Evolutionary conservation across 78 protist species (phyloP).

Genomic region (Cavenderia fasciculata): DNA sequence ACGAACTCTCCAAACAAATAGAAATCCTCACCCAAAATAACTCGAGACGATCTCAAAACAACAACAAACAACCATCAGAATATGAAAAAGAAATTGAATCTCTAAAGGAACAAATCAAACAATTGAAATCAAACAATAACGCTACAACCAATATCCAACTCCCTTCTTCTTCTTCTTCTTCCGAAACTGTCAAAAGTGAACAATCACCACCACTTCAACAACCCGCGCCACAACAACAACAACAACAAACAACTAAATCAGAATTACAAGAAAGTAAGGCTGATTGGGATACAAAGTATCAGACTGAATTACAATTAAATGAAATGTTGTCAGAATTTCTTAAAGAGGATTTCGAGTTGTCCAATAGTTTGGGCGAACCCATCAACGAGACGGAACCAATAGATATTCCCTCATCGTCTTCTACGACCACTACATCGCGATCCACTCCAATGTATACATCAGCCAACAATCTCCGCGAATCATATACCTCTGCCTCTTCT

Average conservation of each 20-base stretch:
- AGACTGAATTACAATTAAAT: constrained; percentile 64
- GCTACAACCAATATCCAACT: background rate
- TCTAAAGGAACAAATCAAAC: background rate
- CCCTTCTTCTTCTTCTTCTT: background rate
- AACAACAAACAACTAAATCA: background rate
- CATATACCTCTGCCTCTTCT: no score
- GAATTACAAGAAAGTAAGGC: background rate
- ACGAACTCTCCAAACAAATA: constrained; percentile 27
- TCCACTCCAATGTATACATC: no score
- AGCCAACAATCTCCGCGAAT: no score
- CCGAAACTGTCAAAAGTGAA: background rate
- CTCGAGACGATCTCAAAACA: background rate
- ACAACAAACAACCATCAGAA: background rate
- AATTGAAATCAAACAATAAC: background rate
- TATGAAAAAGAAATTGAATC: constrained; percentile 1
- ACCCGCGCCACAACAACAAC: background rate
- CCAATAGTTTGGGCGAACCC: background rate
- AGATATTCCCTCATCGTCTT: background rate
- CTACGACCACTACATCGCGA: background rate
- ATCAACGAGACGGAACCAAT: background rate
- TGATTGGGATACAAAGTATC: constrained; percentile 74
- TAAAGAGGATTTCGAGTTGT: constrained; percentile 54
- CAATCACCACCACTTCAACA: background rate
- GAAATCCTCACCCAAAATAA: background rate
- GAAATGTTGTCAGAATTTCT: constrained; percentile 55